Evolutionary conservation across 1,284 basidiomycete genomes (phyloP).

Genomic region (Apiotrichum domesticum): DNA sequence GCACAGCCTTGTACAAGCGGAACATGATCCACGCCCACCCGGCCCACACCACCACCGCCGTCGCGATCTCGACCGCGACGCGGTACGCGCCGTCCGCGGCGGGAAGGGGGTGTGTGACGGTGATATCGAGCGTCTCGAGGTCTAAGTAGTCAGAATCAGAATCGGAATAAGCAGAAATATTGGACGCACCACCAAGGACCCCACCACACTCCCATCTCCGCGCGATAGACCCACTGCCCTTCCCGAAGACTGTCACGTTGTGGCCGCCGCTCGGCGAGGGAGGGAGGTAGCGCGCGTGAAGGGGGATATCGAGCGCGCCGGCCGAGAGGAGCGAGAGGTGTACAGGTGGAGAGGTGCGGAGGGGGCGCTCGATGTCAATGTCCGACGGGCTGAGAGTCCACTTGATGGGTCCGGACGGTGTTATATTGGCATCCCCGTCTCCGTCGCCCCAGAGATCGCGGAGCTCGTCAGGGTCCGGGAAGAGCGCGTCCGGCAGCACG

Average conservation of each 20-base stretch:
- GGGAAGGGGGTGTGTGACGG: constrained; percentile 1
- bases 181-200: neutral
- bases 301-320: constrained; percentile 21
- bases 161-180: neutral
- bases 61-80: constrained; percentile 7
- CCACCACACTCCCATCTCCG: neutral
- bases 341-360: neutral
- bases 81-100: constrained; percentile 4
- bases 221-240: neutral
- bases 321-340: neutral
- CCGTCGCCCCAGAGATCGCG: constrained; percentile 11
- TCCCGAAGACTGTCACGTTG: neutral
- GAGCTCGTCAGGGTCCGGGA: constrained; percentile 30
- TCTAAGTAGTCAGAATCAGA: neutral
- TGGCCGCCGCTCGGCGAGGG: constrained; percentile 9
- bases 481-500: constrained; percentile 31
- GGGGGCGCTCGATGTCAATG: constrained; percentile 34
- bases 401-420: too few species aligned
- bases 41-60: constrained; percentile 3
- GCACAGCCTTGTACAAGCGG: neutral
- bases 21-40: constrained; percentile 11
- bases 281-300: constrained; percentile 37
- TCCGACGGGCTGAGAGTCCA: constrained; percentile 17
- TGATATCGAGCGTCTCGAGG: neutral
- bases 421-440: too few species aligned